Conservation (phyloP, 805 yeast species). For the Cyberlindnera suaveolens region DNA sequence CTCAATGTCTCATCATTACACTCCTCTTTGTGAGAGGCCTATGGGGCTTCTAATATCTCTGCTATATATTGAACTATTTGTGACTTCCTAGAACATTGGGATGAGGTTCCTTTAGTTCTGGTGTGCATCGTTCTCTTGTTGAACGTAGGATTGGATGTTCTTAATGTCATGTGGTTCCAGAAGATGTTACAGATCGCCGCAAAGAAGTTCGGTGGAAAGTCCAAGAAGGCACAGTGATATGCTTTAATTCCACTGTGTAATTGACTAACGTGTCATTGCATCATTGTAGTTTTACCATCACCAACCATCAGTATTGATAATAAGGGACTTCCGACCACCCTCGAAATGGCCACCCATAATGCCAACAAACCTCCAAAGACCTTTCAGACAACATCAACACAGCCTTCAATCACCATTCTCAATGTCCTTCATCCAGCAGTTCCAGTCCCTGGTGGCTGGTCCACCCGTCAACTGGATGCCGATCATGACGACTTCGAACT, state of each 20-base stretch:
- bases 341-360: not conserved
- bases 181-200: conserved; percentile 79
- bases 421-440: conserved; percentile 26
- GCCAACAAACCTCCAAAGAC: not conserved
- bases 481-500: conserved; percentile 21
- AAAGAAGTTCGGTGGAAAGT: conserved; percentile 33
- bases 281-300: not conserved
- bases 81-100: conserved; percentile 41
- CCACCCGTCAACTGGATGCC: conserved; percentile 45
- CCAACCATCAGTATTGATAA: not conserved
- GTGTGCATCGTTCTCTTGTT: conserved; percentile 46
- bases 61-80: conserved; percentile 50
- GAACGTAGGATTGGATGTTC: conserved; percentile 55
- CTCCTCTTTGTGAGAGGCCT: conserved; percentile 76
- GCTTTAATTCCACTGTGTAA: too few relatives aligned
- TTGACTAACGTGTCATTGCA: too few relatives aligned
- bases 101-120: conserved; percentile 38
- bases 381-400: too few relatives aligned
- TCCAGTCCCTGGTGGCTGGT: conserved; percentile 51
- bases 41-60: conserved; percentile 86
- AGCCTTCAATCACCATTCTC: too few relatives aligned
- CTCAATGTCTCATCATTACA: conserved; percentile 55
- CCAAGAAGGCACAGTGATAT: conserved; percentile 6
- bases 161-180: conserved; percentile 82
- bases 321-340: not conserved